Evolutionary conservation across 495 filamentous ascomycete species (phyloP), one percentile per base, ranked within the genome.

Genomic region (Friedmanniomyces simplex): DNA sequence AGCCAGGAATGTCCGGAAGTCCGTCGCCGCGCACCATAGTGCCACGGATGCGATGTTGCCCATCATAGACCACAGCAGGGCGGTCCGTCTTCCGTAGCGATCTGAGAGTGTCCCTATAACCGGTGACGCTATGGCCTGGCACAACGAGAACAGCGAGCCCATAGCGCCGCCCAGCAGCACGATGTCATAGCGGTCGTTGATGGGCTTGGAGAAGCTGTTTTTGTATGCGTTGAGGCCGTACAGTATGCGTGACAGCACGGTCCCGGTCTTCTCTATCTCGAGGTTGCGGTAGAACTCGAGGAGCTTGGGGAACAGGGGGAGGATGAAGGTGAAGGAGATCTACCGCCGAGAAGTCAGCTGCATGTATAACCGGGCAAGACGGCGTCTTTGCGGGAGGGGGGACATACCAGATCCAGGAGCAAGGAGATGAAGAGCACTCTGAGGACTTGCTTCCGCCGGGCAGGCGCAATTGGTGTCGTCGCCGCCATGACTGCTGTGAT

Each of bases 271-370:
- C 53, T 76, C 66, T 14, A 74, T 74, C 64, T 89, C 85, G 39
- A 76, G 67, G 59, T 83, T 80, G 69, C 89, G 86, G 76, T 99
- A 99, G 79, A 96, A 97, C 66, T 90, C 82, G 68, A 98, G 82
- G 18, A 98, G 83, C 20, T 87, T 88, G 3, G 93, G 93, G 68
- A 96, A 98, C 43, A 98, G 82, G 0, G 93, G 93, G 5, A 98
- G 85, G 72, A 97, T 96, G 72, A 97, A 93, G n/a, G 94, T 97
- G 69, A 90, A 90, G 34, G 87, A 89, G 61, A 89, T 84, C 85
- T 89, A 58, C 10, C 8, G n/a, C n/a, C 36, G 20, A 32, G 28
- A 32, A 4, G 52, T 60, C 32, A 60, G 52, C 25, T 22, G 1
- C 2, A 1, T 2, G 16, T n/a, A 18, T 22, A 6, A n/a, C n/a